phyloP scores from a whole-genome alignment of 176 grass and related monocot genomes.

The Pontederia paniculata region DNA sequence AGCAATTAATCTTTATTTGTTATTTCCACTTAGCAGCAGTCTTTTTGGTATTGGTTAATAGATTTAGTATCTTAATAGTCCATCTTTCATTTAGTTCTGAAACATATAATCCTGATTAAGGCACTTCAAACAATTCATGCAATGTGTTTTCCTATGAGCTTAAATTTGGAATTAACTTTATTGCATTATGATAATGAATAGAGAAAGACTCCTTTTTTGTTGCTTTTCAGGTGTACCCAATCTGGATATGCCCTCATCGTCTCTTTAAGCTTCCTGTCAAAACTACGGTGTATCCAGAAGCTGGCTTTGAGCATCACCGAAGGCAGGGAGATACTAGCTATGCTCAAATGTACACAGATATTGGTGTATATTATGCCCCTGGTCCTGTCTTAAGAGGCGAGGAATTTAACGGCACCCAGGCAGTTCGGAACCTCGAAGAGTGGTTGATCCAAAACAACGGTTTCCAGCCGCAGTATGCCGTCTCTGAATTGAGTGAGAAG shows the following conservation, averaged over 20 bases:
- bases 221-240: conserved; percentile 51
- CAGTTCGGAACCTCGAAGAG: conserved; percentile 57
- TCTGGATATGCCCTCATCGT: conserved; percentile 89
- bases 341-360: conserved; percentile 82
- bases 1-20: no score
- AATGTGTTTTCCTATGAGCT: not conserved
- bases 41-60: not conserved
- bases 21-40: no score
- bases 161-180: no score
- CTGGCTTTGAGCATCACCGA: conserved; percentile 73
- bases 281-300: conserved; percentile 82
- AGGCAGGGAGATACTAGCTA: conserved; percentile 85
- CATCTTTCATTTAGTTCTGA: not conserved
- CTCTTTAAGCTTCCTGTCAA: conserved; percentile 89
- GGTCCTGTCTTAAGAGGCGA: conserved; percentile 52
- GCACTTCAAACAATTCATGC: not conserved
- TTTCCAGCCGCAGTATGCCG: conserved; percentile 94
- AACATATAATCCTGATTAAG: not conserved
- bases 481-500: conserved; percentile 88
- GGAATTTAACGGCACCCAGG: conserved; percentile 53
- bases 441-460: conserved; percentile 92
- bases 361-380: conserved; percentile 74
- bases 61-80: not conserved
- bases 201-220: not conserved
- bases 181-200: not conserved